Evolutionary conservation across 345 rosid genomes (phyloP).

Genomic region (Excoecaria cochinchinensis): DNA sequence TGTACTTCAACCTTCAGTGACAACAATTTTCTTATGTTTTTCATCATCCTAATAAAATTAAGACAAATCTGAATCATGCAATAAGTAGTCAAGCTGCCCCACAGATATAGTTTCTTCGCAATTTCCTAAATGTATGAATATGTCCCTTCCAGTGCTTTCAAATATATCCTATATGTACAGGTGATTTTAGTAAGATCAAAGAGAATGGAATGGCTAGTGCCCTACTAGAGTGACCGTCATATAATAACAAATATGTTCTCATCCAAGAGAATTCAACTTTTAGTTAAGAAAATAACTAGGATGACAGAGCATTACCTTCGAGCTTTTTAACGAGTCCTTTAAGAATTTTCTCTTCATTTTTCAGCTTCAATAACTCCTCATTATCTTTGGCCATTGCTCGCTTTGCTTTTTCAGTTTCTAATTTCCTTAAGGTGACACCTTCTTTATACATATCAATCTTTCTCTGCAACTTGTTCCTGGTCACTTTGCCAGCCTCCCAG

Average conservation of each 20-base stretch:
- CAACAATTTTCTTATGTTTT: neutral
- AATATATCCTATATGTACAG: neutral
- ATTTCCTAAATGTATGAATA: neutral
- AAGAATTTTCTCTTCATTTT: conserved; percentile 67
- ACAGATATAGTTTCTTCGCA: neutral
- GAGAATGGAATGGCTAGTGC: neutral
- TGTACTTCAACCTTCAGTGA: neutral
- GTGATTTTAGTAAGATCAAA: neutral
- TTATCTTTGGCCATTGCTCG: conserved; percentile 57
- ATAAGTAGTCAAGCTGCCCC: neutral
- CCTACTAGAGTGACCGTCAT: neutral
- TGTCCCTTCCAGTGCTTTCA: neutral
- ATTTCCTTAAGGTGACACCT: conserved; percentile 53
- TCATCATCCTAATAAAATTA: neutral
- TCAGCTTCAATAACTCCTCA: conserved; percentile 60
- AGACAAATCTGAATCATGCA: neutral
- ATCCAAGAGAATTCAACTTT: conserved; percentile 5
- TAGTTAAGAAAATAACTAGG: neutral
- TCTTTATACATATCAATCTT: conserved; percentile 61
- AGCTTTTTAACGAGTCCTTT: conserved; percentile 69
- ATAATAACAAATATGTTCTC: neutral
- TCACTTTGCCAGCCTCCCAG: conserved; percentile 91
- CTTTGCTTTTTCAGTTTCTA: conserved; percentile 58
- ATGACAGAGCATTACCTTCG: conserved; percentile 45
- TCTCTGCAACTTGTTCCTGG: conserved; percentile 64